phyloP scores from a whole-genome alignment of 75 land plant species.

The Pinus tabuliformis region DNA sequence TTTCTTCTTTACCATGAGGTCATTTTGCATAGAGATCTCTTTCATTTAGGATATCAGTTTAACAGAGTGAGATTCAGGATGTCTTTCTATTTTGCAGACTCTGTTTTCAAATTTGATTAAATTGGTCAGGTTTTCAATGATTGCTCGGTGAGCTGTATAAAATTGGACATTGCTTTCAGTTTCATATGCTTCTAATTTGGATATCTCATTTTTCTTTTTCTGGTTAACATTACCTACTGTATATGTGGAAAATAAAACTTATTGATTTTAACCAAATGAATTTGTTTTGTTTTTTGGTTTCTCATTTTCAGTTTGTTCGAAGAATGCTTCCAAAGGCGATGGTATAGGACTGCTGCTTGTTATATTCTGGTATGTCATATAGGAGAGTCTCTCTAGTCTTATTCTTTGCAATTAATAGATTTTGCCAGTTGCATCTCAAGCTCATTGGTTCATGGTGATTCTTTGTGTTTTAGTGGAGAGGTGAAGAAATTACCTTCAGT shows the following conservation, averaged over 20 bases:
- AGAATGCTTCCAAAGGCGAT: constrained; percentile 94
- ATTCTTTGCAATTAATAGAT: constrained; percentile 16
- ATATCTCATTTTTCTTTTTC: not conserved
- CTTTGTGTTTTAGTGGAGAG: not conserved
- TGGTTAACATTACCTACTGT: no score
- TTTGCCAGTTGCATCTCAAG: constrained; percentile 6
- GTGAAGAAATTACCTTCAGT: not conserved
- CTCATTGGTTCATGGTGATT: not conserved
- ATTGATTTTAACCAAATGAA: no score
- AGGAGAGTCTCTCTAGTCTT: not conserved
- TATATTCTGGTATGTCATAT: constrained; percentile 77
- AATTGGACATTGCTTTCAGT: not conserved
- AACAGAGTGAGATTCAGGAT: not conserved
- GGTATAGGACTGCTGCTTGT: constrained; percentile 97
- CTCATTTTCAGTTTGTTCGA: constrained; percentile 74
- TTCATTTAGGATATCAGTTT: not conserved
- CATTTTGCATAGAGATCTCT: not conserved
- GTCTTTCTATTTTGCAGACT: not conserved
- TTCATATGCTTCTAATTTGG: not conserved
- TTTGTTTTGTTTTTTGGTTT: not conserved
- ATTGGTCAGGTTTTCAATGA: not conserved
- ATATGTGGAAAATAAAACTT: no score
- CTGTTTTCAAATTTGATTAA: not conserved
- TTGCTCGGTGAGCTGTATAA: not conserved
- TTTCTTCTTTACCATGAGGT: not conserved